Base-by-base conservation (phyloP, 140 eudicot species). In the Senecio squalidus region DNA sequence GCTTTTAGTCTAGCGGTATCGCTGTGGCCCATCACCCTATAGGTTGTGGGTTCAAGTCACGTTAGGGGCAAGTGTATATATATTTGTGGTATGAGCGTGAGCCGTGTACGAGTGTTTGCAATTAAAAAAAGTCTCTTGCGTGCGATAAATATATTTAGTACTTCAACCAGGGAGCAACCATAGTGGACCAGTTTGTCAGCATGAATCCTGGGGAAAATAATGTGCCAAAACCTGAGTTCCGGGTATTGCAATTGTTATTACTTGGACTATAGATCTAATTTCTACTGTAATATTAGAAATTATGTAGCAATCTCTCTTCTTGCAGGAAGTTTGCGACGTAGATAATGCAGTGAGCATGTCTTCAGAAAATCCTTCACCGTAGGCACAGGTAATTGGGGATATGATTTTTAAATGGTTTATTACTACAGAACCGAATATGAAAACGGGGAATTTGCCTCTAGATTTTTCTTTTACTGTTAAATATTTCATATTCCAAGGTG, bases 151-250 rank as follows among this genome's bases (percentile, higher is more conserved):
- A n/a, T n/a, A n/a, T n/a, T n/a, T n/a, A n/a, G n/a, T n/a, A n/a
- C n/a, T n/a, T n/a, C n/a, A n/a, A n/a, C n/a, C 89, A 89, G 97
- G 97, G 97, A 63, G 97, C 97, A 59, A 82, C 89, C 26, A 79
- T 89, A 26, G 97, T 89, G 50, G 97, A 89, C 61, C 97, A 86
- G 75, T 81, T 85, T 64, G 97, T 89, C 25, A 82, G 74, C 72
- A 85, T 89, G 39, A 62, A 76, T 29, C 77, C 79, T 59, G 92
- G 80, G 17, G 95, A 82, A 70, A 80, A 89, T 81, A 85, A 82
- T 65, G 82, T 82, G 28, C 84, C 76, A 11, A 74, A 77, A 49
- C 49, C 84, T 52, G 79, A 77, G 63, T 50, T 49, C 46, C 71
- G 29, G 95, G 93, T 89, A 80, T 65, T 24, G 14, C n/a, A n/a